phyloP scores from a whole-genome alignment of 345 rosid species.

The Cochlearia excelsa region DNA sequence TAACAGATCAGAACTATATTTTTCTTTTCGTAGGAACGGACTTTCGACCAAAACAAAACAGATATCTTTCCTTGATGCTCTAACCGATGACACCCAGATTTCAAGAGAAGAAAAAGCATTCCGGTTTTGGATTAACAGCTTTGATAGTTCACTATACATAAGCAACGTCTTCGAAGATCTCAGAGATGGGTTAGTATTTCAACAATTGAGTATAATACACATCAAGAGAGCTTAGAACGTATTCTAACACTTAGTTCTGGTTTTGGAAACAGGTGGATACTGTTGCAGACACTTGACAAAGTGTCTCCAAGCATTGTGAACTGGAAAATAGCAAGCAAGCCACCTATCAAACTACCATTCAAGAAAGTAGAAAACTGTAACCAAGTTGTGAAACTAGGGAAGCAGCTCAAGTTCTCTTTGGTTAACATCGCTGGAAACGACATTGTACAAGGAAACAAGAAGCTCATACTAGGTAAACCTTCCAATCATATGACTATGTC shows the following conservation, averaged over 20 bases:
- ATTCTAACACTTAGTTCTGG: background rate
- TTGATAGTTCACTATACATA: slow-evolving; percentile 69
- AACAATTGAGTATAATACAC: too few species aligned
- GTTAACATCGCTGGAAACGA: slow-evolving; percentile 96
- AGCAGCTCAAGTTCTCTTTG: slow-evolving; percentile 89
- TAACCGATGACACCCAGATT: slow-evolving; percentile 75
- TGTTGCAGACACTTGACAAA: slow-evolving; percentile 90
- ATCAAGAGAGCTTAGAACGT: background rate
- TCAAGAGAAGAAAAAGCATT: slow-evolving; percentile 96
- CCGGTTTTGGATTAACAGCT: slow-evolving; percentile 96
- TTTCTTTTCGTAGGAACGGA: slow-evolving; percentile 64
- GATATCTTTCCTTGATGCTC: slow-evolving; percentile 73
- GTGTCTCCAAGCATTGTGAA: slow-evolving; percentile 91
- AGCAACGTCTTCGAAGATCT: slow-evolving; percentile 95
- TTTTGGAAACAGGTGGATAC: slow-evolving; percentile 68
- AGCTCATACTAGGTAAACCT: slow-evolving; percentile 73
- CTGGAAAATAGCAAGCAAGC: slow-evolving; percentile 92
- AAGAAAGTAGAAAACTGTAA: slow-evolving; percentile 97
- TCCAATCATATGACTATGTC: slow-evolving; percentile 5
- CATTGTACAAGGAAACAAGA: slow-evolving; percentile 92
- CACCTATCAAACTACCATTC: slow-evolving; percentile 94
- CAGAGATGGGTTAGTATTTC: slow-evolving; percentile 74
- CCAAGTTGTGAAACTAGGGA: slow-evolving; percentile 92
- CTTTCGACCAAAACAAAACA: slow-evolving; percentile 80
- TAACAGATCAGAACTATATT: slow-evolving; percentile 15